Evolutionary conservation across 768 basidiomycete genomes (phyloP), one percentile per base, ranked within the genome.

Genomic region (Auriscalpium microsporum): DNA sequence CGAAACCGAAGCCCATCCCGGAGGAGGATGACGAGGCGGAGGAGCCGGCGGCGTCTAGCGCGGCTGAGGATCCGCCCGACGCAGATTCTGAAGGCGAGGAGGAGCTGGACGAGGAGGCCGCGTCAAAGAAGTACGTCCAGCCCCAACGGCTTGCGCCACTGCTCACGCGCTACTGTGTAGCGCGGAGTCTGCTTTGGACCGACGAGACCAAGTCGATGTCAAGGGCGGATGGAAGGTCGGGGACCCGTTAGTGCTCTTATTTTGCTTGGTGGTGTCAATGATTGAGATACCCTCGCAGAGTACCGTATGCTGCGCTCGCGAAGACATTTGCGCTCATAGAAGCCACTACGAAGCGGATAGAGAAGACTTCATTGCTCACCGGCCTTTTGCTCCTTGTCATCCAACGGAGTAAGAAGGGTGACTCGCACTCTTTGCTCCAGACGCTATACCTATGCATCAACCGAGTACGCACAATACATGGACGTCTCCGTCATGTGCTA

Each of bases 361-460:
- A 96, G 69, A 99, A 98, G 69, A 90, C 82, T 3, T 80, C 90
- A 0, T 75, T 93, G 57, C 79, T 99, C 9, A 98, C 94, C 0
- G 77, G 87, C 0, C 94, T 98, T 68, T 75, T 99, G 45, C 72
- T 94, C 6, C 83, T 95, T 10, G 91, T 98, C 34, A 94, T 97
- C 53, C 86, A 86, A 67, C 76, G 92, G 48, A 89, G 93, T 58
- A 84, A 83, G 14, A 76, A 83, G 52, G 85, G 79, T 38, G 89
- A 93, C 57, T 75, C 76, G 5, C 77, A 83, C 21, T 84, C 87
- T 8, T 78, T 99, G 35, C 78, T 97, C 6, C 90, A 94, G 64
- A 82, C 85, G 1, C 87, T 99, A 2, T 99, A 99, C 65, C 78
- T 99, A 1, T 98, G 96, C 67, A 97, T 98, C 67, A 99, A 99